Percentiles rank a stretch among this genome's conserved stretches.
These are phyloP conservation scores for Phytophthora pistaciae DNA, from an alignment of 352 stramenopile genomes.

Conservation along the genomic window DNA sequence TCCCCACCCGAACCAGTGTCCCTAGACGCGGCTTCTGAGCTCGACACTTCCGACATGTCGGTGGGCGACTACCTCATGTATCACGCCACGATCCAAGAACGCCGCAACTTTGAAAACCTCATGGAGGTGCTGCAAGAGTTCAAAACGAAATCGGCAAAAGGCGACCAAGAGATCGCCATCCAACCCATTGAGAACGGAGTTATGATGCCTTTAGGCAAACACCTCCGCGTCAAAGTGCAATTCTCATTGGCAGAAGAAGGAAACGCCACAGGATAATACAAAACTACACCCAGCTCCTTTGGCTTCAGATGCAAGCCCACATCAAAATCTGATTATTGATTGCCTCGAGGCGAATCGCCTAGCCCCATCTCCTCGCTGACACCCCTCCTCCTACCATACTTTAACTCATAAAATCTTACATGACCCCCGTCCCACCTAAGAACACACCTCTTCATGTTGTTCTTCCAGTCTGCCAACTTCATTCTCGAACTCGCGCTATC, in stretches of 20 bases:
- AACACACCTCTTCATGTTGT: neutral
- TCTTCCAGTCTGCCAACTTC: neutral
- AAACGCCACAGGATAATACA: no score
- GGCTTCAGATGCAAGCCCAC: no score
- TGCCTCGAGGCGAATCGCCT: conserved; percentile 46
- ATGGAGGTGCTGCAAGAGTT: conserved; percentile 66
- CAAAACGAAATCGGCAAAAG: conserved; percentile 19
- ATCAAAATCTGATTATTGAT: no score
- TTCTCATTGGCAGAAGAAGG: conserved; percentile 39
- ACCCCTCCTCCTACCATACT: conserved; percentile 9
- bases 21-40: neutral
- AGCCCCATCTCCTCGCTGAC: conserved; percentile 30
- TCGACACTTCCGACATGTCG: conserved; percentile 14
- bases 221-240: conserved; percentile 59
- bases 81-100: conserved; percentile 47
- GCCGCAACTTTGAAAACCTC: conserved; percentile 61
- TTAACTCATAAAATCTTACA: neutral
- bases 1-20: neutral
- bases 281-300: no score
- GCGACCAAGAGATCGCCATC: neutral
- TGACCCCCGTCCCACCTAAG: conserved; percentile 8
- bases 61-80: conserved; percentile 68
- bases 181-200: conserved; percentile 52
- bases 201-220: conserved; percentile 40
- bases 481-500: conserved; percentile 63